Evolutionary conservation across 192 early-diverging fungal genomes (phyloP).

Genomic region (Coemansia sp.): DNA sequence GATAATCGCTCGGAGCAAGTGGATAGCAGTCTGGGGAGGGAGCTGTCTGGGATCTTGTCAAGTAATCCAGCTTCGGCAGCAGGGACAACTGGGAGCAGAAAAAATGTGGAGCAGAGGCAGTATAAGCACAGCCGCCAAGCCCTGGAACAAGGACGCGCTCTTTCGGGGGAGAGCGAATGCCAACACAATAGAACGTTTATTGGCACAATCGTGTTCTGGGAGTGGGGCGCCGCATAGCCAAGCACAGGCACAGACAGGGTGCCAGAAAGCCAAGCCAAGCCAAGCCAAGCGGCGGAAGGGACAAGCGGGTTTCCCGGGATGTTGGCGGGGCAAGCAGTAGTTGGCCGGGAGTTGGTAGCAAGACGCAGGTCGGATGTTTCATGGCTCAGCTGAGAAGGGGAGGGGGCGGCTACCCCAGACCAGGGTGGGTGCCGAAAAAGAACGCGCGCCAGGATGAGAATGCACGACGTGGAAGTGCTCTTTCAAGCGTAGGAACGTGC

Average conservation of each 20-base stretch:
- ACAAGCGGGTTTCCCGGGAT: background rate
- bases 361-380: background rate
- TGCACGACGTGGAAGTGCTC: background rate
- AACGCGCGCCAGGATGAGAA: background rate
- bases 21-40: background rate
- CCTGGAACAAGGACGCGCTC: background rate
- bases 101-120: background rate
- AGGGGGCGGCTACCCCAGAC: background rate
- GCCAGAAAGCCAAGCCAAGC: background rate
- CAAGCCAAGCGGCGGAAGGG: background rate
- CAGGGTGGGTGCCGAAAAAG: background rate
- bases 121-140: background rate
- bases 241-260: background rate
- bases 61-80: constrained; percentile 4
- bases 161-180: background rate
- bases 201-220: background rate
- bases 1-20: background rate
- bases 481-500: background rate
- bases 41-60: background rate
- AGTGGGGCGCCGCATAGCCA: background rate
- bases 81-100: background rate
- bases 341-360: background rate
- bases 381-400: background rate
- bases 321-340: background rate
- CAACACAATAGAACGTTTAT: background rate